A percentile compares a stretch with the other conserved stretches of the same genome.
Evolutionary conservation across 768 basidiomycete genomes (phyloP).

Genomic region (Suillus paluster): DNA sequence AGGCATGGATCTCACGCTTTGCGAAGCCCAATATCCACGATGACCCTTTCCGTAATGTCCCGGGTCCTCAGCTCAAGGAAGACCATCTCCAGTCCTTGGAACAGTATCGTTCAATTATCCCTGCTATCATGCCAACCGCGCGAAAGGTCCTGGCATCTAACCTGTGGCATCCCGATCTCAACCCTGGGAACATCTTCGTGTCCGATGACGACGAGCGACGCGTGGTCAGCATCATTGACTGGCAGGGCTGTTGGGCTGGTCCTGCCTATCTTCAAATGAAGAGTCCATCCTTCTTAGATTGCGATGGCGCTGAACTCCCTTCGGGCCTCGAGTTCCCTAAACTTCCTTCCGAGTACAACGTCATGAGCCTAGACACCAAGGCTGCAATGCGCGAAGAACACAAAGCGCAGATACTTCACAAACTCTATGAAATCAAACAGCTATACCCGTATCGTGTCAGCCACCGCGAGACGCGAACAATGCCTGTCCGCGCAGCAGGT

Average conservation of each 20-base stretch:
- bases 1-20: constrained; percentile 19
- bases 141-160: constrained; percentile 23
- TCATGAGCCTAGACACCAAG: constrained; percentile 16
- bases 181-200: constrained; percentile 30
- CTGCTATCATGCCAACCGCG: constrained; percentile 26
- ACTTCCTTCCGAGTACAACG: constrained; percentile 15
- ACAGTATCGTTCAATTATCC: constrained; percentile 26
- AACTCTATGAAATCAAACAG: constrained; percentile 22
- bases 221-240: constrained; percentile 33
- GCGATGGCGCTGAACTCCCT: constrained; percentile 7
- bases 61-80: constrained; percentile 18
- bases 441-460: constrained; percentile 18
- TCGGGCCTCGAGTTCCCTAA: constrained; percentile 18
- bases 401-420: constrained; percentile 19
- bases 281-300: constrained; percentile 16
- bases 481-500: constrained; percentile 21
- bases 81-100: constrained; percentile 25
- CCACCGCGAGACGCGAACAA: constrained; percentile 13
- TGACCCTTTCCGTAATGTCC: constrained; percentile 20
- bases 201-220: constrained; percentile 17
- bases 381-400: constrained; percentile 14
- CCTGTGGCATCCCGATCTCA: constrained; percentile 37
- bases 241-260: constrained; percentile 29
- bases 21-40: constrained; percentile 19
- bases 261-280: constrained; percentile 21